phyloP scores from a whole-genome alignment of 441 rosid genomes.

The Gossypium trilobum region DNA sequence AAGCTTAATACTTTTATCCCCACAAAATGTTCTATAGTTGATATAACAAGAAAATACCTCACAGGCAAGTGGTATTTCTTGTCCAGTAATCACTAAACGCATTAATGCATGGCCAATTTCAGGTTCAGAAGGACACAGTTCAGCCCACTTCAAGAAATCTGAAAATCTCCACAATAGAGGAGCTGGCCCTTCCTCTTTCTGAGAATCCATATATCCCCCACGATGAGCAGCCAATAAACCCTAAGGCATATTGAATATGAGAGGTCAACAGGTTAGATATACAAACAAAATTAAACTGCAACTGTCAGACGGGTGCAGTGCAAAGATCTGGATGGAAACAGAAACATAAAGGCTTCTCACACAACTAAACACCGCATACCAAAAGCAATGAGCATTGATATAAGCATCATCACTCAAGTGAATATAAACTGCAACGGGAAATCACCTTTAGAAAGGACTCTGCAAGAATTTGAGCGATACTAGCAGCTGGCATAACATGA shows the following conservation, averaged over 20 bases:
- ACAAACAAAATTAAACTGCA: background rate
- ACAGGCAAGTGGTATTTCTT: constrained; percentile 96
- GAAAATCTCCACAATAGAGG: constrained; percentile 94
- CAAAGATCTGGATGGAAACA: background rate
- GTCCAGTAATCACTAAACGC: constrained; percentile 94
- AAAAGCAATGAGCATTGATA: background rate
- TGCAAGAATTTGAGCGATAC: constrained; percentile 93
- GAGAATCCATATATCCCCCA: constrained; percentile 94
- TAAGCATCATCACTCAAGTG: constrained; percentile 10
- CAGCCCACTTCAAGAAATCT: constrained; percentile 97
- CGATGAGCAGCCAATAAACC: constrained; percentile 96
- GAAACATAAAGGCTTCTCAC: background rate
- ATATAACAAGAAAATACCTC: constrained; percentile 47
- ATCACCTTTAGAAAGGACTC: constrained; percentile 90
- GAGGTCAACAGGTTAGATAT: constrained; percentile 6
- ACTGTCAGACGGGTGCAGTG: background rate
- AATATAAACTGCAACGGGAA: background rate
- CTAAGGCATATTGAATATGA: constrained; percentile 31
- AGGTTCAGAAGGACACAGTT: constrained; percentile 95
- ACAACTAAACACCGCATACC: background rate
- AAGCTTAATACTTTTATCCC: background rate
- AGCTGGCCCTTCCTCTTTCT: constrained; percentile 96
- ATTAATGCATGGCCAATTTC: constrained; percentile 97
- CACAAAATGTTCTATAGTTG: background rate
- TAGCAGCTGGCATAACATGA: constrained; percentile 78